These are phyloP conservation scores for Lodderomyces theae DNA, from an alignment of 1,139 yeast species.

Conservation along the genomic window DNA sequence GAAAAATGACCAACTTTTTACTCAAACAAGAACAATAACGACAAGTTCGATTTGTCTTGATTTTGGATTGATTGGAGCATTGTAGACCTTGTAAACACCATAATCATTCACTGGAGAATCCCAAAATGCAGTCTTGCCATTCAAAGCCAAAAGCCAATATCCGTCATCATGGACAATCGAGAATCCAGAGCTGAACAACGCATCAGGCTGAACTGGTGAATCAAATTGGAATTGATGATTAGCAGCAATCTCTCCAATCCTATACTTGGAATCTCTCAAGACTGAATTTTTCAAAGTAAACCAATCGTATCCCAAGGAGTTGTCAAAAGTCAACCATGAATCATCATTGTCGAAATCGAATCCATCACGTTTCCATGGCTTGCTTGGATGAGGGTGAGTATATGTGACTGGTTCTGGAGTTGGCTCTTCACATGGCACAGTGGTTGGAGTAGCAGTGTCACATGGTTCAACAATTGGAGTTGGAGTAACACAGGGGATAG, in stretches of 20 bases:
- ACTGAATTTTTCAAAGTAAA: slow-evolving; percentile 51
- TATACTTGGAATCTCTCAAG: slow-evolving; percentile 32
- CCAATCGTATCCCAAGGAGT: slow-evolving; percentile 1
- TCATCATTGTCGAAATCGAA: slow-evolving; percentile 1
- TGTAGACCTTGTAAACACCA: slow-evolving; percentile 10
- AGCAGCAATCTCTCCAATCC: slow-evolving; percentile 45
- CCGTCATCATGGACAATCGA: slow-evolving; percentile 17
- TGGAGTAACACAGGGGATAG: slow-evolving; percentile 1
- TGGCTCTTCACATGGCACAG: neutral
- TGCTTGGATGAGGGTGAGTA: neutral
- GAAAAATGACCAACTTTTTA: neutral
- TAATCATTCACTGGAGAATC: slow-evolving; percentile 8
- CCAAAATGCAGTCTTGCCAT: slow-evolving; percentile 12
- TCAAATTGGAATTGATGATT: slow-evolving; percentile 48
- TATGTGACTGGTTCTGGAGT: neutral
- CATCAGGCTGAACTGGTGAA: slow-evolving; percentile 42
- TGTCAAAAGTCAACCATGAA: slow-evolving; percentile 4
- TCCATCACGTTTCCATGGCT: slow-evolving; percentile 3
- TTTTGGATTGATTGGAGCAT: slow-evolving; percentile 6
- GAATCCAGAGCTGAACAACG: slow-evolving; percentile 10
- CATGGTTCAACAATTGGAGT: slow-evolving; percentile 1
- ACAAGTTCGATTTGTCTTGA: slow-evolving; percentile 8
- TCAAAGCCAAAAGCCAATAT: slow-evolving; percentile 21
- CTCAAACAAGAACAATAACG: slow-evolving; percentile 3
- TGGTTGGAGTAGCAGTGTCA: slow-evolving; percentile 1